Conservation (phyloP, 495 filamentous ascomycete species). For the Hypoxylon lienhwacheense region DNA sequence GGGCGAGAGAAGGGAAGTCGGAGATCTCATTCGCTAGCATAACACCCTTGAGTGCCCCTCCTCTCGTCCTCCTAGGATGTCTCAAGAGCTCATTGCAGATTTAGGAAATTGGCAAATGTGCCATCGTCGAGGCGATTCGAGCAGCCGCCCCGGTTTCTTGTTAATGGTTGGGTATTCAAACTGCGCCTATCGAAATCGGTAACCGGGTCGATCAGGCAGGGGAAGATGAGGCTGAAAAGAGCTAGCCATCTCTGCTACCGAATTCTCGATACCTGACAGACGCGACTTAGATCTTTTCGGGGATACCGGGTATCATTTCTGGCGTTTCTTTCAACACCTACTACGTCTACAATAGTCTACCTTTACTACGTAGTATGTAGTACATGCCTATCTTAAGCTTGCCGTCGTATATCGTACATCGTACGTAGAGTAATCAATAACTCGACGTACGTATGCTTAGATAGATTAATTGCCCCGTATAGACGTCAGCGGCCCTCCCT, state of each 20-base stretch:
- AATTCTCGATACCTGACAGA: background rate
- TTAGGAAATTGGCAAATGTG: conserved; percentile 29
- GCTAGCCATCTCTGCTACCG: conserved; percentile 15
- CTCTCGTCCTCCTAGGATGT: conserved; percentile 7
- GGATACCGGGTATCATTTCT: background rate
- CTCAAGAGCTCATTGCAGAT: conserved; percentile 27
- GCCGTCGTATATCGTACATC: too few relatives aligned
- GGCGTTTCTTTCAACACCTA: background rate
- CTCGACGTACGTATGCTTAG: conserved; percentile 1
- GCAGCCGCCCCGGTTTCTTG: conserved; percentile 10
- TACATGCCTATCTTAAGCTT: too few relatives aligned
- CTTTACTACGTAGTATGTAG: too few relatives aligned
- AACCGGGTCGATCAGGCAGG: conserved; percentile 11
- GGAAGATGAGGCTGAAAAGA: conserved; percentile 32
- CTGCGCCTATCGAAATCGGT: conserved; percentile 17
- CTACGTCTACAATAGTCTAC: too few relatives aligned
- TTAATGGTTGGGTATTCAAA: conserved; percentile 21
- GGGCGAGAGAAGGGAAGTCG: conserved; percentile 7
- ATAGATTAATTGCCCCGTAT: conserved; percentile 28
- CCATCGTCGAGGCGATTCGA: conserved; percentile 16
- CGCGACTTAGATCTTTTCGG: background rate
- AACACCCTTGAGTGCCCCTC: too few relatives aligned
- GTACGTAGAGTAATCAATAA: conserved; percentile 8
- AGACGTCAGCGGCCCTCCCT: conserved; percentile 10
- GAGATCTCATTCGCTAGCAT: conserved; percentile 24